Evolutionary conservation across 305 asterid species (phyloP), one percentile per base, ranked within the genome.

Genomic region (Fraxinus greggii): DNA sequence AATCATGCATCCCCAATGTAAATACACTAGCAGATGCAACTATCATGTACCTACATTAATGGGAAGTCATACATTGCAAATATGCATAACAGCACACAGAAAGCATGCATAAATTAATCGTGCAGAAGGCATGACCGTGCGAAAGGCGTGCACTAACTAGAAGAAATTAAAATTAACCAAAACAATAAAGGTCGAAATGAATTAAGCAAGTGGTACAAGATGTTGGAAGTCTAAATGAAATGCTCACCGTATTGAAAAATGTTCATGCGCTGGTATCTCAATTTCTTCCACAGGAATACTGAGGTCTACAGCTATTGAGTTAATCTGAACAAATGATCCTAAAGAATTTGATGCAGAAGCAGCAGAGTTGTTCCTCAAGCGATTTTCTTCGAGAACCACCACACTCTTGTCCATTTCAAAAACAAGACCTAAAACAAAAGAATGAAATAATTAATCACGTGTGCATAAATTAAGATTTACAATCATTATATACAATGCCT

Each of bases 211-310:
- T 36, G 54, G 26, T 72, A 36, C 17, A 77, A 54, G 6, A 78
- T 24, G 45, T 45, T 79, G 54, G 23, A 79, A 40, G 31, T 40
- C 76, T 28, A 75, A 69, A 78, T 40, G 13, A 61, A 83, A 82
- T 31, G 12, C 89, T 87, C 76, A 91, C 98, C 97, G 97, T 24
- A 93, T 90, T 3, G 97, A 88, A 78, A 95, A 95, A 80, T 92
- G 92, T 28, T 82, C 87, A 26, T 90, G 89, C 15, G 7, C 77
- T 12, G 82, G 92, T 59, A 83, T 15, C 86, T 86, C 89, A 51
- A 80, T 83, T 81, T 65, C 87, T 80, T 84, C 89, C 81, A n/a
- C 81, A 15, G 87, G 79, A 82, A 87, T 26, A 70, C 87, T 76
- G 63, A 95, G 89, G 48, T 88, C 94, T 77, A 93, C 89, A 15